These are phyloP conservation scores for Penicillium sp. DNA, from an alignment of 2,329 filamentous ascomycete species.

Conservation along the genomic window DNA sequence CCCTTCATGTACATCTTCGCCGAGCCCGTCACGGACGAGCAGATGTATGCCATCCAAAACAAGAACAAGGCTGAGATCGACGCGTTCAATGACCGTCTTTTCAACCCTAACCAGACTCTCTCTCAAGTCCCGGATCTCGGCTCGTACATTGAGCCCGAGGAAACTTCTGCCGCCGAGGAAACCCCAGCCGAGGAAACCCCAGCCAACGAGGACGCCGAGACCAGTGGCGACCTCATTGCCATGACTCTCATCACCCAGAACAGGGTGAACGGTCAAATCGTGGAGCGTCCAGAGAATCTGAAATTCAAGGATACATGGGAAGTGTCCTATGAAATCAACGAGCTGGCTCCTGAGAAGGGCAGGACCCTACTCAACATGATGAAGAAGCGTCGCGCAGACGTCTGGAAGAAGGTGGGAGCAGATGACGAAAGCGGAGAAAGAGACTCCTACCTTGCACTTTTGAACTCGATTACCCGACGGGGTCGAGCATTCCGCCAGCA, in stretches of 20 bases:
- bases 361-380: conserved; percentile 58
- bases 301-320: conserved; percentile 60
- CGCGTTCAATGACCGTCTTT: conserved; percentile 62
- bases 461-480: conserved; percentile 49
- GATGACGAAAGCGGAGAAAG: conserved; percentile 44
- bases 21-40: conserved; percentile 73
- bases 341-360: conserved; percentile 55
- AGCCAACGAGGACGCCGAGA: conserved; percentile 1
- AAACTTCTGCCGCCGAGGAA: neutral
- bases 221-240: conserved; percentile 54
- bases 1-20: conserved; percentile 88
- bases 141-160: neutral
- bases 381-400: conserved; percentile 57
- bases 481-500: conserved; percentile 62
- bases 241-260: conserved; percentile 74
- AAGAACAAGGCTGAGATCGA: conserved; percentile 66
- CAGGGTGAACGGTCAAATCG: conserved; percentile 66
- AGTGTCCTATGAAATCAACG: conserved; percentile 75
- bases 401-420: conserved; percentile 43
- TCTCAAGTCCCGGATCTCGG: conserved; percentile 20
- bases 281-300: conserved; percentile 61
- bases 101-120: conserved; percentile 33
- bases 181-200: conserved; percentile 7
- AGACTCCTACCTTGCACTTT: conserved; percentile 47
- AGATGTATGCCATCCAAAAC: conserved; percentile 74